phyloP scores from a whole-genome alignment of 306 rosid species.

The Inga oerstediana region DNA sequence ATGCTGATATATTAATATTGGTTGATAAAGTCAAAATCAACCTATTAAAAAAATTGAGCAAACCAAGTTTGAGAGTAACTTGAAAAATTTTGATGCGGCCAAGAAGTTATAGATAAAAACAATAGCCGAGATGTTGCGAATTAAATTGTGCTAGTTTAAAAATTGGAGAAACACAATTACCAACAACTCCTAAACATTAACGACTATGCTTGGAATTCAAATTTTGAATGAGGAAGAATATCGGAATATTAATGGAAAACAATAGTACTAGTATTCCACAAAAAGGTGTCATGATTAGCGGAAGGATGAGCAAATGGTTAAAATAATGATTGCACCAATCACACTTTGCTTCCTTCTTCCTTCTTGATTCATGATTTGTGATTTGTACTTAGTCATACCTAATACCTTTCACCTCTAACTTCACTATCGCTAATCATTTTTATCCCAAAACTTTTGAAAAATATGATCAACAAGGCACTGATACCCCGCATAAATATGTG shows the following conservation, averaged over 20 bases:
- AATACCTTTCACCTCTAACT: not conserved
- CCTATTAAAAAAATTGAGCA: no score
- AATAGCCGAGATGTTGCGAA: no score
- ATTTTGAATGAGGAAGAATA: constrained; percentile 20
- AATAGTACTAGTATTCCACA: not conserved
- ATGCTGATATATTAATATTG: no score
- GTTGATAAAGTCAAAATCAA: no score
- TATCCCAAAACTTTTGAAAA: not conserved
- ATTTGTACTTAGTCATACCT: not conserved
- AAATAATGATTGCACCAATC: not conserved
- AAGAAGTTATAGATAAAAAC: no score
- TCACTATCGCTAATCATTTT: not conserved
- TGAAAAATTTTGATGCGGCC: no score
- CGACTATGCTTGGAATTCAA: not conserved
- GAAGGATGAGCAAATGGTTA: not conserved
- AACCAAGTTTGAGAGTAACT: no score
- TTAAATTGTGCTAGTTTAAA: no score
- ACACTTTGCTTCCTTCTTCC: not conserved
- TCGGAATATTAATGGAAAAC: constrained; percentile 1
- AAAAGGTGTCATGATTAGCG: constrained; percentile 20
- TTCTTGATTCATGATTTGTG: not conserved
- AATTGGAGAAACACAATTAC: no score
- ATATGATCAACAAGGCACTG: no score
- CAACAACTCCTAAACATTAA: no score
- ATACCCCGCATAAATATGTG: not conserved